phyloP scores from a whole-genome alignment of 352 stramenopile species.

The Globisporangium polare region DNA sequence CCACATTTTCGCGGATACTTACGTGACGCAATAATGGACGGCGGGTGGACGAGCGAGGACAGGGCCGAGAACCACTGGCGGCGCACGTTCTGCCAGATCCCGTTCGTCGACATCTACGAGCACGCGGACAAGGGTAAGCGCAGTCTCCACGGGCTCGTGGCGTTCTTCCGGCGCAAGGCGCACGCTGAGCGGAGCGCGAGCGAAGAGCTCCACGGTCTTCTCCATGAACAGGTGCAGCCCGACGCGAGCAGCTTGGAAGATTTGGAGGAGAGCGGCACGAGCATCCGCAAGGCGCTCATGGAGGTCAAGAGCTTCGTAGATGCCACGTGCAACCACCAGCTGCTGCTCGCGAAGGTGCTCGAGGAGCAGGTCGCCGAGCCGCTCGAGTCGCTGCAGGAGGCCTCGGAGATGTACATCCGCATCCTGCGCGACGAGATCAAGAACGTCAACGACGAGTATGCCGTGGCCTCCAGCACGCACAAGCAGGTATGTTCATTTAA shows the following conservation, averaged over 20 bases:
- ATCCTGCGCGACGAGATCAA: constrained; percentile 74
- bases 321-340: constrained; percentile 56
- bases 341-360: constrained; percentile 69
- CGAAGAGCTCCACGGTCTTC: constrained; percentile 55
- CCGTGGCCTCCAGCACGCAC: constrained; percentile 33
- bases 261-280: constrained; percentile 66
- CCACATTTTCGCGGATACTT: background rate
- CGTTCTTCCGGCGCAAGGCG: constrained; percentile 69
- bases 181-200: constrained; percentile 52
- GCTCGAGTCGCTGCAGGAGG: constrained; percentile 71
- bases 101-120: constrained; percentile 73
- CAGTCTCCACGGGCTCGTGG: constrained; percentile 64
- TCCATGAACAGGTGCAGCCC: constrained; percentile 21
- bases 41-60: constrained; percentile 39
- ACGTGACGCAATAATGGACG: constrained; percentile 15
- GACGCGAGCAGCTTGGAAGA: constrained; percentile 37
- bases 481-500: constrained; percentile 20
- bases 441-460: constrained; percentile 74
- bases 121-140: constrained; percentile 75
- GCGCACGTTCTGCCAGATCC: constrained; percentile 85
- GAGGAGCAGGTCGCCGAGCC: constrained; percentile 80
- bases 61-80: constrained; percentile 80
- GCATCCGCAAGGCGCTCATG: constrained; percentile 50
- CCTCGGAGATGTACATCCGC: constrained; percentile 74
- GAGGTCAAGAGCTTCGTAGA: constrained; percentile 66